Conservation (phyloP, 352 stramenopile species). For the Peronospora tabacina region DNA sequence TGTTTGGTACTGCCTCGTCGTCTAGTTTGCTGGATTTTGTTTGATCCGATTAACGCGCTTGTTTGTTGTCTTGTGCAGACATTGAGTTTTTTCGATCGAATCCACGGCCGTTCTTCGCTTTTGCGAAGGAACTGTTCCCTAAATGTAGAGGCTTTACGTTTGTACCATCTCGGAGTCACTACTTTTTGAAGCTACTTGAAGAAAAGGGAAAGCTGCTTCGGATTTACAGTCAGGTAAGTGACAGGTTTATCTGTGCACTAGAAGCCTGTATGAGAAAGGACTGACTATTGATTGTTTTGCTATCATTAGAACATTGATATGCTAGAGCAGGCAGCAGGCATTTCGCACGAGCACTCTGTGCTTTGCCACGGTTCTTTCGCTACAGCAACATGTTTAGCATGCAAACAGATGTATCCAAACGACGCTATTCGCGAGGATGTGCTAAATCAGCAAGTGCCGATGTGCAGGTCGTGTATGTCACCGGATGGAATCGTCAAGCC, state of each 20-base stretch:
- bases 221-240: conserved; percentile 82
- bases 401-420: conserved; percentile 68
- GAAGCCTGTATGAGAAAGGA: neutral
- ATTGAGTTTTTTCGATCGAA: conserved; percentile 96
- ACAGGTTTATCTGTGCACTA: neutral
- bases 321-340: conserved; percentile 90
- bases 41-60: conserved; percentile 33
- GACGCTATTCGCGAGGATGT: conserved; percentile 83
- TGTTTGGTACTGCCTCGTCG: conserved; percentile 52
- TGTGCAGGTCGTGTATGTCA: conserved; percentile 59
- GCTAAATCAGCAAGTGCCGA: conserved; percentile 69
- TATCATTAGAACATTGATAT: conserved; percentile 97
- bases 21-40: neutral
- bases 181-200: conserved; percentile 92
- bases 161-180: conserved; percentile 88
- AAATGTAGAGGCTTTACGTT: conserved; percentile 79
- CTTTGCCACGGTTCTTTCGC: conserved; percentile 93
- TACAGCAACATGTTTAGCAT: conserved; percentile 89
- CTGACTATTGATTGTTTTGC: neutral
- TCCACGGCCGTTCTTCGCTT: conserved; percentile 95
- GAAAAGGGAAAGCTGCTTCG: conserved; percentile 89
- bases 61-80: conserved; percentile 42
- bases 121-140: conserved; percentile 87
- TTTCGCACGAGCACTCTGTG: conserved; percentile 86
- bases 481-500: conserved; percentile 94